Evolutionary conservation across 2,329 filamentous ascomycete species (phyloP), one percentile per base, ranked within the genome.

Genomic region (Biscogniauxia marginata): DNA sequence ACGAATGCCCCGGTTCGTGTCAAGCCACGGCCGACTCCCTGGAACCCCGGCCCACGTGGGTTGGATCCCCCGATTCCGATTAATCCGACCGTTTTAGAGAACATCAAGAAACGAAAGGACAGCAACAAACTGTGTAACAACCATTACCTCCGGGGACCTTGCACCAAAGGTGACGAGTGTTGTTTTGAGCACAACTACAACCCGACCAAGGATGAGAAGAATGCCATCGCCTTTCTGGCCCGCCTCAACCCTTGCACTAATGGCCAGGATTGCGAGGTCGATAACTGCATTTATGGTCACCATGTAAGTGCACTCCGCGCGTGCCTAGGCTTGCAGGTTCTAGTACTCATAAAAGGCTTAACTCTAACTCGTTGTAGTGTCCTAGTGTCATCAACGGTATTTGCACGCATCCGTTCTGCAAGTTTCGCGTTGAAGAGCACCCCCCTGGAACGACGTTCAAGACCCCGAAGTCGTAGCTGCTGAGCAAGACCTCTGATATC

Each of bases 261-360:
- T 24, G 81, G 82, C 0, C 84, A 87, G 66, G 75, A 82, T n/a
- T 87, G 84, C 61, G 77, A 81, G 6, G 71, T 78, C 3, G 76
- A 79, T 1, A 79, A 81, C 59, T 87, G 84, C 66, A 85, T 86
- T 56, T 86, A 87, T 62, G 84, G 84, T 2, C 84, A 87, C 66
- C 79, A 87, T 64, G 82, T 84, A 65, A 74, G 81, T 75, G 21
- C 47, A 39, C n/a, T 7, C 11, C 11, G 16, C 30, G 16, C 30
- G 16, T 34, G 30, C 24, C 6, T 34, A 13, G 16, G 11, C 30
- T 21, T 21, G 44, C 18, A 46, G 4, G 7, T 18, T 45, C n/a
- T 45, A 45, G 9, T n/a, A 4, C 13, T 20, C 46, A 20, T 46
- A 43, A 13, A 4, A n/a, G 23, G 7, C 65, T 62, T n/a, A 65